Evolutionary conservation across 768 basidiomycete species (phyloP), one percentile per base, ranked within the genome.

Genomic region (Boletellus sp.): DNA sequence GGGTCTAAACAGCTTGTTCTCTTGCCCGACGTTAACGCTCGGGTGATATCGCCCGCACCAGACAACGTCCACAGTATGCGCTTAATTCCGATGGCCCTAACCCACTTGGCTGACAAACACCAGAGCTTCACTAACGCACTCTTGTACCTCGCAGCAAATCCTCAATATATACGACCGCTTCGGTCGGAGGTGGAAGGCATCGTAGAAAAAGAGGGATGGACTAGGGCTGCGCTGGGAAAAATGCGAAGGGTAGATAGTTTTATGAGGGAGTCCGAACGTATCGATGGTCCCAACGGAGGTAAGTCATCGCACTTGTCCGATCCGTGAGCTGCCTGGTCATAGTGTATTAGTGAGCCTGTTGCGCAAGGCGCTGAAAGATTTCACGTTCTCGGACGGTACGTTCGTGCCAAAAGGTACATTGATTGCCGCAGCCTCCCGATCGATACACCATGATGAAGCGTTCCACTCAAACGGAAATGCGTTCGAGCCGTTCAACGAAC

Each of bases 231-330:
- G 1, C 15, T 60, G 26, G 44, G n/a, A 7, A 60, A 51, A 36
- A 60, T 60, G 58, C 35, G 35, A 15, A 60, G 56, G 43, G 9
- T 60, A 2, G 58, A 60, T 22, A 60, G 58, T 39, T 60, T 60
- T 31, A 24, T 60, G 17, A 51, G 35, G 26, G 58, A 60, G 26
- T 41, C 15, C 1, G 61, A 66, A 31, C 68, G 73, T 0, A 48
- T 66, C 8, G 56, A 69, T 7, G 72, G 70, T 11, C 28, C 28
- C 11, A 28, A 28, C 11, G 28, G 28, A 10, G 28, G 28, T 28
- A 28, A 10, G 28, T 10, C 28, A 10, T 28, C 28, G 28, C 9
- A 28, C 11, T 10, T 11, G 11, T 28, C 9, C 28, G 8, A 10
- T 28, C 28, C 28, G 28, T 28, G 8, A 28, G 4, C 28, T 28